Evolutionary conservation across 2,329 filamentous ascomycete species (phyloP).

Genomic region (Leptographium procerum): DNA sequence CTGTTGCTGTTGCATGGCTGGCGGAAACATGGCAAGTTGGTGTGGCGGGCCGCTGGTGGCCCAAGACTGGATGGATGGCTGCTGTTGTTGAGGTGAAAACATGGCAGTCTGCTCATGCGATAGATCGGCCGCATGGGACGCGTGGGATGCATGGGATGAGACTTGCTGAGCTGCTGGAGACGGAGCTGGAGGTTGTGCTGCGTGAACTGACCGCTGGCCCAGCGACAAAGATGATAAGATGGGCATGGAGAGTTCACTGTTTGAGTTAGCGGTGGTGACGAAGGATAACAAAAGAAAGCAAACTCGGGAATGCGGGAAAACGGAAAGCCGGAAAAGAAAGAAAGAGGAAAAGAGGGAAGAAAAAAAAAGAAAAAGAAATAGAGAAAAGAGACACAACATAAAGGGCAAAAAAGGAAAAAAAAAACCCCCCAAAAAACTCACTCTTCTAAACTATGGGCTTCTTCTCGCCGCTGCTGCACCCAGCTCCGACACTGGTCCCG

Average conservation of each 20-base stretch:
- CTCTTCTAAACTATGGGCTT: slow-evolving; percentile 70
- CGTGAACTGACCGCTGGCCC: slow-evolving; percentile 17
- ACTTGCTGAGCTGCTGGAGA: background rate
- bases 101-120: slow-evolving; percentile 14
- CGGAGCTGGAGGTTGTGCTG: background rate
- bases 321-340: background rate
- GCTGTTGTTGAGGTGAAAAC: slow-evolving; percentile 33
- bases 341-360: background rate
- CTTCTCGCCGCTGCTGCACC: slow-evolving; percentile 67
- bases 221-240: slow-evolving; percentile 32
- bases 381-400: background rate
- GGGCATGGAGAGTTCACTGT: slow-evolving; percentile 41
- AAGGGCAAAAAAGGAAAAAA: too few species aligned
- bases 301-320: slow-evolving; percentile 19
- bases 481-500: slow-evolving; percentile 68
- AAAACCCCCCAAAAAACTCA: slow-evolving; percentile 27
- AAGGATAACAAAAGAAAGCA: background rate
- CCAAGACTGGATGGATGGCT: slow-evolving; percentile 39
- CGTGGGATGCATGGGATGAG: background rate
- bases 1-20: slow-evolving; percentile 1
- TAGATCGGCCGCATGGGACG: too few species aligned
- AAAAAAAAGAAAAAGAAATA: background rate
- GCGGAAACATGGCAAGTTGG: slow-evolving; percentile 25
- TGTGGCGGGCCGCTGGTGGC: slow-evolving; percentile 40
- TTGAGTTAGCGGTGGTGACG: slow-evolving; percentile 4